Conservation (phyloP, 106 monocot species). For the Narthecium ossifragum region DNA sequence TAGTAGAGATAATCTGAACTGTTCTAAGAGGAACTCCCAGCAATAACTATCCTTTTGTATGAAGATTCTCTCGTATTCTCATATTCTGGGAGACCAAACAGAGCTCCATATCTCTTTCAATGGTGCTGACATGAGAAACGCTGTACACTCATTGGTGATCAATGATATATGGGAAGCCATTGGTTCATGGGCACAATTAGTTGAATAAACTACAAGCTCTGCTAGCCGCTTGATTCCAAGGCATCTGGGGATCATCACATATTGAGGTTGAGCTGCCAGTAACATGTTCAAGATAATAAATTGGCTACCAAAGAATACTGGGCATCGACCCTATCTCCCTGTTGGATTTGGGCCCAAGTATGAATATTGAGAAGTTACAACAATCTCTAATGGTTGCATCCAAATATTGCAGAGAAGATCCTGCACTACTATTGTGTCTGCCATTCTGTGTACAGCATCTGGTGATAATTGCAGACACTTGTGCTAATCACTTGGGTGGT, state of each 20-base stretch:
- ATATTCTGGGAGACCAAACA: conserved; percentile 63
- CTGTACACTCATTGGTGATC: conserved; percentile 66
- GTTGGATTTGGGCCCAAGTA: conserved; percentile 32
- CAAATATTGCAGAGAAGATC: too few relatives aligned
- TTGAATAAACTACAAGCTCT: conserved; percentile 53
- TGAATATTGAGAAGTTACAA: background rate
- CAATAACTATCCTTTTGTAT: conserved; percentile 30
- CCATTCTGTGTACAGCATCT: too few relatives aligned
- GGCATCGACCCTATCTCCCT: conserved; percentile 38
- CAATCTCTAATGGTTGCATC: background rate
- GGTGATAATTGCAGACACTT: too few relatives aligned
- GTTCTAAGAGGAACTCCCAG: conserved; percentile 41
- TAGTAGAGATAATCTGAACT: conserved; percentile 58
- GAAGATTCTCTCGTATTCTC: conserved; percentile 53
- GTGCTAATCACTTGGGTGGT: too few relatives aligned
- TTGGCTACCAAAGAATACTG: conserved; percentile 47
- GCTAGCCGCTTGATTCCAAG: conserved; percentile 88
- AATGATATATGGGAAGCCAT: conserved; percentile 72
- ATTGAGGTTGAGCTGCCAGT: conserved; percentile 66
- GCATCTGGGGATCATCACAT: conserved; percentile 79
- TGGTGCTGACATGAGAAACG: conserved; percentile 32
- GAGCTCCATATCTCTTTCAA: conserved; percentile 54
- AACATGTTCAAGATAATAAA: conserved; percentile 55
- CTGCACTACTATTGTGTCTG: too few relatives aligned
- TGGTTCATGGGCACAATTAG: conserved; percentile 39